Percentiles rank a stretch among this genome's conserved stretches.
Evolutionary conservation across 108 stramenopile species (phyloP).

Genomic region (Cyclotella atomus): DNA sequence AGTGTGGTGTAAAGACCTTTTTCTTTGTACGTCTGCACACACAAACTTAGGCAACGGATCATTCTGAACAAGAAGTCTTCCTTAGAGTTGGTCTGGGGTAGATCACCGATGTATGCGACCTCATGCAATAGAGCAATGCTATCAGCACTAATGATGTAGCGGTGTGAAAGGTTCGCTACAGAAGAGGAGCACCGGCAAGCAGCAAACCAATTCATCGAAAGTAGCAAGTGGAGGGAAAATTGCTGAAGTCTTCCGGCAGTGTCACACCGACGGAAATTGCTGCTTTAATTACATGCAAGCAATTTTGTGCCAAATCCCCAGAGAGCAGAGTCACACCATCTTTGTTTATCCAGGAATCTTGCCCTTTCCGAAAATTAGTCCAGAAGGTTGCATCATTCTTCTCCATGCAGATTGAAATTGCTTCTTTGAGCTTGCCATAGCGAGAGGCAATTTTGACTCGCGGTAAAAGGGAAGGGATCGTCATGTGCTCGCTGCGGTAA

Average conservation of each 20-base stretch:
- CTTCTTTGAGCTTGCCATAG: not conserved
- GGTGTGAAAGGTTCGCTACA: not conserved
- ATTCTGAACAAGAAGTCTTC: not conserved
- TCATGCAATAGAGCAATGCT: not conserved
- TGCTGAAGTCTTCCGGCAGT: conserved; percentile 1
- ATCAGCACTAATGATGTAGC: not conserved
- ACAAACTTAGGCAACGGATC: not conserved
- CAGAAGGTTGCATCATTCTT: not conserved
- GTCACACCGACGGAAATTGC: not conserved
- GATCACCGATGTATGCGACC: not conserved
- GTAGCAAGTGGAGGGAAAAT: not conserved
- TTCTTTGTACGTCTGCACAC: not conserved
- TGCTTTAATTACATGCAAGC: too few species aligned
- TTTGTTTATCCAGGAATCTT: not conserved
- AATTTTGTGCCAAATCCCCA: too few species aligned
- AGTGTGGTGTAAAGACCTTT: not conserved
- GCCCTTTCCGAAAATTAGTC: not conserved
- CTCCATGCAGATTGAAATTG: not conserved
- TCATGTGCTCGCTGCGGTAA: too few species aligned
- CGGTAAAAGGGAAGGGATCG: not conserved
- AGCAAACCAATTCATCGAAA: conserved; percentile 10
- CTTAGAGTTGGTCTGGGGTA: too few species aligned
- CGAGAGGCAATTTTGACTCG: not conserved
- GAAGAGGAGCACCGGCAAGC: conserved; percentile 3
- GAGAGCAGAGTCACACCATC: not conserved